phyloP scores from a whole-genome alignment of 768 basidiomycete species.

The Saitozyma podzolica region DNA sequence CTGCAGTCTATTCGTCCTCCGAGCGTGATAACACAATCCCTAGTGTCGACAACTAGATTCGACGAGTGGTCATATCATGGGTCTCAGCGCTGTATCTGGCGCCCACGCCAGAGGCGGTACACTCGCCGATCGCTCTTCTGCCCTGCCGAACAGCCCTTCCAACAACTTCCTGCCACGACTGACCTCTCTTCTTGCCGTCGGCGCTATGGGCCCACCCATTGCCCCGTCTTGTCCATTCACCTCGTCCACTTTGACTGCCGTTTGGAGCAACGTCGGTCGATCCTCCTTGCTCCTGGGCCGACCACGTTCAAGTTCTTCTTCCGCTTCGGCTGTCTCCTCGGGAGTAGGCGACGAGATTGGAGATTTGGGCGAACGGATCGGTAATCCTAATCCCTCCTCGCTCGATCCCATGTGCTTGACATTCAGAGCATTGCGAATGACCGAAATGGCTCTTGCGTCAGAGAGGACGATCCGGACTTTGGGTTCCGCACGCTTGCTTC shows the following conservation, averaged over 20 bases:
- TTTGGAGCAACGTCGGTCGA: neutral
- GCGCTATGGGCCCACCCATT: neutral
- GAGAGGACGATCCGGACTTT: conserved; percentile 23
- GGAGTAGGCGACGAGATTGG: conserved; percentile 2
- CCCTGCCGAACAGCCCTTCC: neutral
- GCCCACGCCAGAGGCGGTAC: too few species aligned
- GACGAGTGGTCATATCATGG: too few species aligned
- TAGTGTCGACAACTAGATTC: too few species aligned
- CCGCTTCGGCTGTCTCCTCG: conserved; percentile 1
- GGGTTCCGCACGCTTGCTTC: neutral
- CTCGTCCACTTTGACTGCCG: neutral
- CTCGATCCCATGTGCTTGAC: conserved; percentile 8
- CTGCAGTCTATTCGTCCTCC: too few species aligned
- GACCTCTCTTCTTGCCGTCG: conserved; percentile 1
- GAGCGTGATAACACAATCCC: too few species aligned
- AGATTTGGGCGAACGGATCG: neutral
- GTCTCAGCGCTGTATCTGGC: too few species aligned
- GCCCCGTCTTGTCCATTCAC: neutral
- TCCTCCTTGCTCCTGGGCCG: conserved; percentile 29
- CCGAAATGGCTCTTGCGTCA: conserved; percentile 16
- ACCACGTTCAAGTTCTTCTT: conserved; percentile 26
- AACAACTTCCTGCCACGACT: conserved; percentile 7
- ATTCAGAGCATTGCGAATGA: conserved; percentile 18
- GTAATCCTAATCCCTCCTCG: neutral
- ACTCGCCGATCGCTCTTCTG: too few species aligned